A percentile compares a stretch with the other conserved stretches of the same genome.
These are phyloP conservation scores for Tulasnella sp. DNA, from an alignment of 768 basidiomycete species.

Conservation along the genomic window DNA sequence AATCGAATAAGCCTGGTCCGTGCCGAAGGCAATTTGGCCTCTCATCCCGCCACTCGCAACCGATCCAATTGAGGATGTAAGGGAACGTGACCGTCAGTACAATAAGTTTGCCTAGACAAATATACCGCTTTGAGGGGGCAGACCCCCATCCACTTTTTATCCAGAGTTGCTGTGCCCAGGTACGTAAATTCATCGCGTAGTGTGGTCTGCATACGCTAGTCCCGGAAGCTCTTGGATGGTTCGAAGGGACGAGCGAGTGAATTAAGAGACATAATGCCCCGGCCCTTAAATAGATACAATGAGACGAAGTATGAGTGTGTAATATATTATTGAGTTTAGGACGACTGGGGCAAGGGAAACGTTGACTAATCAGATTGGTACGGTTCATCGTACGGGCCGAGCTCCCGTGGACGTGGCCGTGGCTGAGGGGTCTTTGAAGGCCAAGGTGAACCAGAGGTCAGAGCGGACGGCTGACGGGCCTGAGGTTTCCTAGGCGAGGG, in stretches of 20 bases:
- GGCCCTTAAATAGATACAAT: neutral
- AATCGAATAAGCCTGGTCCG: no score
- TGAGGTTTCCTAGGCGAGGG: neutral
- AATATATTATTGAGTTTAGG: neutral
- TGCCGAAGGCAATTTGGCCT: no score
- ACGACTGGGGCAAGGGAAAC: neutral
- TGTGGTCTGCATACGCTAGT: no score
- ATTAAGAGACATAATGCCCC: neutral
- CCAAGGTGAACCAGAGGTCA: neutral
- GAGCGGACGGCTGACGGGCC: neutral
- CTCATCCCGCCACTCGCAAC: no score
- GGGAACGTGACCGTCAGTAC: no score
- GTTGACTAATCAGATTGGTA: neutral
- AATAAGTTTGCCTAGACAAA: no score
- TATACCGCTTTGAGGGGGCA: no score
- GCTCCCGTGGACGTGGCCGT: neutral
- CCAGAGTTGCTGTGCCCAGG: no score
- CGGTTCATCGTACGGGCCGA: neutral
- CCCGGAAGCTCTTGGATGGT: neutral
- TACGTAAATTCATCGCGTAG: no score
- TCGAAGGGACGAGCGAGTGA: neutral
- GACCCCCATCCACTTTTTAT: no score
- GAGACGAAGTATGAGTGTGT: neutral
- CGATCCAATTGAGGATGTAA: no score
- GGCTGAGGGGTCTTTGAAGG: slow-evolving; percentile 3